A percentile compares a stretch with the other conserved stretches of the same genome.
Evolutionary conservation across 768 basidiomycete genomes (phyloP).

Genomic region (Serendipita sp.): DNA sequence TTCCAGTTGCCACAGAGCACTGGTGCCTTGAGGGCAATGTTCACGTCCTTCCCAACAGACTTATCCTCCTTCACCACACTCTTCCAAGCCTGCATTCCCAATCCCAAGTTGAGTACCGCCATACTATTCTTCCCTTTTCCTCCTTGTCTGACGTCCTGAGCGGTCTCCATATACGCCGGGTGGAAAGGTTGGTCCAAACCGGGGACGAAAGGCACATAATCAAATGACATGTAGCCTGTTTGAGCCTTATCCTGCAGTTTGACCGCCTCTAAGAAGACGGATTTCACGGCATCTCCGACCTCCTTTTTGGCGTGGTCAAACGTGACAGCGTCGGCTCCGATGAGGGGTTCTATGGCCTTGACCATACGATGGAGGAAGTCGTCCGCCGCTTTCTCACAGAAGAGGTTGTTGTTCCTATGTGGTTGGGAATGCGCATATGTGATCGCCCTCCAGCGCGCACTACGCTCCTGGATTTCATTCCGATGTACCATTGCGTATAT

Average conservation of each 20-base stretch:
- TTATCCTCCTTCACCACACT: constrained; percentile 5
- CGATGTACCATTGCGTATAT: not conserved
- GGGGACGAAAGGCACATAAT: not conserved
- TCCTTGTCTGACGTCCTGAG: not conserved
- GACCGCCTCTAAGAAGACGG: not conserved
- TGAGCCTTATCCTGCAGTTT: not conserved
- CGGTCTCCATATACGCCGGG: not conserved
- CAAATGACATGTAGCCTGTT: not conserved
- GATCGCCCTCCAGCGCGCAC: not conserved
- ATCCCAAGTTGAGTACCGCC: not conserved
- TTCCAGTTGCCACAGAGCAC: constrained; percentile 2
- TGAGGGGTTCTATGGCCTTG: not conserved
- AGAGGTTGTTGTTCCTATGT: not conserved
- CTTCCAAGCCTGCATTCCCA: constrained; percentile 1
- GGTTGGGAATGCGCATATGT: not conserved
- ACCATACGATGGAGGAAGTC: not conserved
- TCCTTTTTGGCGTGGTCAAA: not conserved
- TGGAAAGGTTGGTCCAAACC: not conserved
- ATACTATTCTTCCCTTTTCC: not conserved
- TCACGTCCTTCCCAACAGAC: not conserved
- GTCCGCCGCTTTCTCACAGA: not conserved
- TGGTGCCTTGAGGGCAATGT: not conserved
- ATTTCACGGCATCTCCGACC: not conserved
- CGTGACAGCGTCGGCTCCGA: not conserved
- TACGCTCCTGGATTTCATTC: not conserved